Percentiles rank a stretch among this genome's conserved stretches.
phyloP scores from a whole-genome alignment of 2,329 filamentous ascomycete genomes.

The Penicillium sp. region DNA sequence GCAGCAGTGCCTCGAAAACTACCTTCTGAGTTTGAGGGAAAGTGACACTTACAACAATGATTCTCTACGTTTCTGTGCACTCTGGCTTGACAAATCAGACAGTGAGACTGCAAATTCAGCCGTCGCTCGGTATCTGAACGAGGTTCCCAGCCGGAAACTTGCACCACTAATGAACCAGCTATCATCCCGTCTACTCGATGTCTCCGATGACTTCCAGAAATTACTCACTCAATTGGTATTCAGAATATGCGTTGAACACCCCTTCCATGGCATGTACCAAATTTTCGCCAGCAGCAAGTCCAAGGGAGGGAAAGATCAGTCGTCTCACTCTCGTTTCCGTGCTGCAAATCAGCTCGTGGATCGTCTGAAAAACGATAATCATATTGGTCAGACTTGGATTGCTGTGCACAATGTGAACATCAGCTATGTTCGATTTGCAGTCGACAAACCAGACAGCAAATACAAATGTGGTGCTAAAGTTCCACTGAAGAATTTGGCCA shows the following conservation, averaged over 20 bases:
- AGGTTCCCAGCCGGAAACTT: conserved; percentile 88
- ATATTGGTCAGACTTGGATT: too few species aligned
- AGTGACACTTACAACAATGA: conserved; percentile 89
- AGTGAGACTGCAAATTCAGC: conserved; percentile 73
- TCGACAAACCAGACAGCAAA: too few species aligned
- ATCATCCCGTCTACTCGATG: conserved; percentile 81
- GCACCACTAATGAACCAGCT: conserved; percentile 92
- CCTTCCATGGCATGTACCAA: conserved; percentile 51
- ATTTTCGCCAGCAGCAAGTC: too few species aligned
- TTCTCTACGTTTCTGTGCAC: conserved; percentile 82
- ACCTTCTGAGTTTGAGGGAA: conserved; percentile 76
- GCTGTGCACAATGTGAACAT: too few species aligned
- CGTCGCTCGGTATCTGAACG: conserved; percentile 65
- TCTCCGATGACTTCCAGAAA: conserved; percentile 68
- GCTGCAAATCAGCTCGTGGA: too few species aligned
- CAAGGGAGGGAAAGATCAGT: too few species aligned
- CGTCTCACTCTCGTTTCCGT: too few species aligned
- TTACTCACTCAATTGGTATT: conserved; percentile 71
- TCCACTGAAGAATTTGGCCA: too few species aligned
- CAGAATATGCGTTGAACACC: conserved; percentile 86
- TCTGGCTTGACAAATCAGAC: conserved; percentile 89
- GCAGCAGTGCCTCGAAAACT: conserved; percentile 88
- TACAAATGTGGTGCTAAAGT: too few species aligned
- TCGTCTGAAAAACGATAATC: too few species aligned
- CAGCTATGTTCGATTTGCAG: too few species aligned